A percentile compares a stretch with the other conserved stretches of the same genome.
These are phyloP conservation scores for Kickxella alabastrina DNA, from an alignment of 192 early-diverging fungal genomes.

Conservation along the genomic window DNA sequence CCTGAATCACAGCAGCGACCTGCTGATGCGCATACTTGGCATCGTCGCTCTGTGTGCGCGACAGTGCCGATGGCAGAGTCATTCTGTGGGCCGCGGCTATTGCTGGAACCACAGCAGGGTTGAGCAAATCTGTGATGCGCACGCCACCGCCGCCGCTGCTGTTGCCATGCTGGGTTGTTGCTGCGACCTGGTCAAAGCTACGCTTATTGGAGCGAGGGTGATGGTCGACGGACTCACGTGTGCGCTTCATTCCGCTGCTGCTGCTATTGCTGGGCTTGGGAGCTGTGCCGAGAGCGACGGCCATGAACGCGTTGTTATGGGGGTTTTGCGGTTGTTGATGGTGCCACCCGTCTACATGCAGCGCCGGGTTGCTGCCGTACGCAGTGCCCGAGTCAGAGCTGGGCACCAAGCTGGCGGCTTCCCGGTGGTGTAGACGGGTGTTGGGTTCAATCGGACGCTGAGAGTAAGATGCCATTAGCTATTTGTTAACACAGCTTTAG, in stretches of 20 bases:
- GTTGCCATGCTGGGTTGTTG: background rate
- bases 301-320: background rate
- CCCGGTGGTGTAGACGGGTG: constrained; percentile 54
- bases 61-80: constrained; percentile 34
- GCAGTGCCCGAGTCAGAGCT: constrained; percentile 1
- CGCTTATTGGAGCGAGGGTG: background rate
- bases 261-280: background rate
- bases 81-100: constrained; percentile 33
- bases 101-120: constrained; percentile 24
- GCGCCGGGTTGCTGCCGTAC: constrained; percentile 34
- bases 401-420: constrained; percentile 11
- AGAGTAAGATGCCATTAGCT: constrained; percentile 29
- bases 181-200: too few species aligned
- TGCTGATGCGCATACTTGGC: constrained; percentile 38
- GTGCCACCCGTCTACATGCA: constrained; percentile 55
- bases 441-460: constrained; percentile 40
- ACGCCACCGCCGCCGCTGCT: constrained; percentile 13
- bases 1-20: constrained; percentile 35
- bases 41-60: constrained; percentile 37
- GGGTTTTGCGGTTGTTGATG: constrained; percentile 8
- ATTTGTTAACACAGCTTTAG: background rate
- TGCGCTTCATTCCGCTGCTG: constrained; percentile 8
- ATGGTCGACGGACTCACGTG: background rate
- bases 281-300: background rate
- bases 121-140: constrained; percentile 50